Evolutionary conservation across 1,284 basidiomycete genomes (phyloP), one percentile per base, ranked within the genome.

Genomic region (Jaminaea rosea): DNA sequence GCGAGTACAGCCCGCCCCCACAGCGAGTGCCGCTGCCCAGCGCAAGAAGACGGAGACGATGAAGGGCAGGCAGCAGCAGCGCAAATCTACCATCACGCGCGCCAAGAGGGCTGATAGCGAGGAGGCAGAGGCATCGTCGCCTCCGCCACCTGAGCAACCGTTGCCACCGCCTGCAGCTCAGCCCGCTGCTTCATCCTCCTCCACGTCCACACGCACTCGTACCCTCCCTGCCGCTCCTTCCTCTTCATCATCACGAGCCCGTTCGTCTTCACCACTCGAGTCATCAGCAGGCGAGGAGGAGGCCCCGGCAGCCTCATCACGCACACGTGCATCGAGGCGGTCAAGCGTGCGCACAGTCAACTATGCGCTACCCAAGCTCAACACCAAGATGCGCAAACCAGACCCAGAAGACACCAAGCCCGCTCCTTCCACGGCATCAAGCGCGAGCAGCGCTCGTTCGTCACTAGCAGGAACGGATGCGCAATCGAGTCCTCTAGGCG

Each of bases 311-410:
- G 47, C 15, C 11, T 26, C 15, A n/a, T n/a, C n/a, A n/a, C 11
- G 13, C n/a, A 10, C 24, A 21, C 34, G 36, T 26, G 9, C 15
- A 15, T 45, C 44, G 17, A 24, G 17, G 15, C 32, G 26, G 37
- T 49, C 47, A 3, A 11, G 23, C 3, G 28, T 26, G 17, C 44
- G 24, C 65, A 68, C 37, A 65, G 45, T 73, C 55, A 73, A 73
- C 48, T 73, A 73, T 39, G 65, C 69, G 2, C 47, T 73, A 24
- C 71, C 71, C 2, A 73, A 73, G 44, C 63, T 73, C 45, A 73
- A 73, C 52, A 73, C 71, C 32, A 73, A 73, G 63, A 73, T 73
- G 71, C 63, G 71, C 32, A 73, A 72, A 44, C 71, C 71, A 2
- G 69, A 72, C 42, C 65, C 65, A 0, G 55, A 46, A 32, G 63